phyloP scores from a whole-genome alignment of 2,329 filamentous ascomycete species.

The Alternaria triticina region DNA sequence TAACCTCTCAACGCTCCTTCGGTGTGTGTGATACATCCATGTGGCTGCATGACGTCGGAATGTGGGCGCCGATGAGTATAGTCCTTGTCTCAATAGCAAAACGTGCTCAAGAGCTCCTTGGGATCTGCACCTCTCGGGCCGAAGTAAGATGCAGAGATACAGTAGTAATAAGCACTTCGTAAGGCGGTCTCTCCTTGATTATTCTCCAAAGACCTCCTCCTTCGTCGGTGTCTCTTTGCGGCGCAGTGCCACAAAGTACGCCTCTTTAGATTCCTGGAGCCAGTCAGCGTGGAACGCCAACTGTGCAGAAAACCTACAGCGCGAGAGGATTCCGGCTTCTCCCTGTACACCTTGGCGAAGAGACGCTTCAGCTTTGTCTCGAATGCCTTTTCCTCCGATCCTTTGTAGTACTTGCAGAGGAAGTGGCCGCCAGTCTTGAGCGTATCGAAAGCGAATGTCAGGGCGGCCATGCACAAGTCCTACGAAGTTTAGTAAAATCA shows the following conservation, averaged over 20 bases:
- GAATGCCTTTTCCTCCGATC: slow-evolving; percentile 79
- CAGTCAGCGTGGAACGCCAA: slow-evolving; percentile 9
- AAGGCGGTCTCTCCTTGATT: neutral
- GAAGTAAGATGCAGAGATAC: neutral
- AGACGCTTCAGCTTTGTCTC: slow-evolving; percentile 76
- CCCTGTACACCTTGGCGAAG: slow-evolving; percentile 80
- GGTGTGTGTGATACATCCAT: slow-evolving; percentile 17
- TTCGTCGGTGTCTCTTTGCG: slow-evolving; percentile 63
- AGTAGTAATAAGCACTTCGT: neutral
- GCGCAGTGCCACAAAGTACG: slow-evolving; percentile 81
- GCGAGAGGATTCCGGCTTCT: slow-evolving; percentile 91
- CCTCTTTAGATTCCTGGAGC: slow-evolving; percentile 77
- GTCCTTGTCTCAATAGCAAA: neutral
- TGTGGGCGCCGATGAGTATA: neutral
- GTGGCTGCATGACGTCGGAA: slow-evolving; percentile 22
- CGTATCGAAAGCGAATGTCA: slow-evolving; percentile 85
- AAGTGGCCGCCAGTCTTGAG: slow-evolving; percentile 85
- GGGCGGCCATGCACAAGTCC: slow-evolving; percentile 88
- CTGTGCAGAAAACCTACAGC: slow-evolving; percentile 61
- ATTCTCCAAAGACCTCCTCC: slow-evolving; percentile 54
- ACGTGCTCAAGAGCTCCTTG: neutral
- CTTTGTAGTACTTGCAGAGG: slow-evolving; percentile 97
- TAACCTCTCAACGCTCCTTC: slow-evolving; percentile 16
- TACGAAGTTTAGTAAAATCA: slow-evolving; percentile 48
- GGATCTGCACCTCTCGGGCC: slow-evolving; percentile 5